Evolutionary conservation across 2,329 filamentous ascomycete genomes (phyloP).

Genomic region (Phyllosticta paracitricarpa): DNA sequence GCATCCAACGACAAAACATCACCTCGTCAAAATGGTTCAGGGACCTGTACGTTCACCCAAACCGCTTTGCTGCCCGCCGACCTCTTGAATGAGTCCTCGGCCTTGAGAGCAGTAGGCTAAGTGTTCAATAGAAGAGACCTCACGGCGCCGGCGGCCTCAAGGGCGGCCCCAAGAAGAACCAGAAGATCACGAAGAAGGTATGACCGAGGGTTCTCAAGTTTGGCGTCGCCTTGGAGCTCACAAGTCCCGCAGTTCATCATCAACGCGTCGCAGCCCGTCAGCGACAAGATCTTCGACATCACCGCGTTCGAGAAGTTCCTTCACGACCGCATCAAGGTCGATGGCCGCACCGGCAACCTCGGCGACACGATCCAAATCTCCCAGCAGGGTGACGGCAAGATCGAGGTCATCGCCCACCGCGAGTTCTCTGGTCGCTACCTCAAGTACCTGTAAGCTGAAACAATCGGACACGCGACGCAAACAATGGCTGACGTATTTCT

Average conservation of each 20-base stretch:
- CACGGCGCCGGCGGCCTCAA: conserved; percentile 19
- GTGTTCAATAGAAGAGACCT: conserved; percentile 48
- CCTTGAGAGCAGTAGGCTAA: conserved; percentile 88
- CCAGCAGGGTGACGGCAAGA: conserved; percentile 90
- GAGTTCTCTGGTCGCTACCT: conserved; percentile 98
- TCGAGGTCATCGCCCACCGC: conserved; percentile 95
- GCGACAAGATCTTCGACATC: conserved; percentile 99
- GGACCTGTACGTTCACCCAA: conserved; percentile 72
- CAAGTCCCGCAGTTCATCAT: conserved; percentile 69
- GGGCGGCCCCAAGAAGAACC: conserved; percentile 36
- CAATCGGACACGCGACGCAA: not conserved
- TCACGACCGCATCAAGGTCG: conserved; percentile 99
- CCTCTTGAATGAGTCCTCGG: conserved; percentile 25
- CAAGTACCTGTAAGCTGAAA: conserved; percentile 83
- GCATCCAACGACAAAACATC: conserved; percentile 32
- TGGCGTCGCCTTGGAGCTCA: not conserved
- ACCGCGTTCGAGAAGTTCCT: conserved; percentile 99
- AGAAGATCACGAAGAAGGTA: conserved; percentile 83
- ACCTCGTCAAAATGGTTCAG: conserved; percentile 23
- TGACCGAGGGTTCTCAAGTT: conserved; percentile 14
- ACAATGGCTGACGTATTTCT: conserved; percentile 11
- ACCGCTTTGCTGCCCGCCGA: conserved; percentile 83
- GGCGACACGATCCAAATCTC: conserved; percentile 86
- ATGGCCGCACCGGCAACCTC: conserved; percentile 95
- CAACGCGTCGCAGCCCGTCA: conserved; percentile 96